Conservation (phyloP, 2,329 filamentous ascomycete species). For the Fusarium nurragi region DNA sequence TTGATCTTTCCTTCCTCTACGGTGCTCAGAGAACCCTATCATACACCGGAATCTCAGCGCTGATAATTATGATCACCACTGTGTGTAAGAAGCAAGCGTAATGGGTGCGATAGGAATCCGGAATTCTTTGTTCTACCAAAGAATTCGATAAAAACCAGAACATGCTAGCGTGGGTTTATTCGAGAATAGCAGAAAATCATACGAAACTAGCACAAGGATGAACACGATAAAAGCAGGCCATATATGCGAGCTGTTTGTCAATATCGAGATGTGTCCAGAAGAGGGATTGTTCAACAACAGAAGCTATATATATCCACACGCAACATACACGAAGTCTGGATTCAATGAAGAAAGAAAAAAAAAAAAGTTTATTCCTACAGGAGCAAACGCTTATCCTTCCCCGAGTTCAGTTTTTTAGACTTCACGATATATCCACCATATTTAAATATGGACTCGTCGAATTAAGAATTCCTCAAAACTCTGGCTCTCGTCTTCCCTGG, state of each 20-base stretch:
- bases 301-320: background rate
- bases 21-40: too few relatives aligned
- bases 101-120: too few relatives aligned
- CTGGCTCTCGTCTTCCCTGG: background rate
- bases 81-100: too few relatives aligned
- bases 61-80: too few relatives aligned
- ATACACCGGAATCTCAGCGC: too few relatives aligned
- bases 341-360: background rate
- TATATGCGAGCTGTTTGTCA: constrained; percentile 13
- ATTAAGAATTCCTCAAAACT: background rate
- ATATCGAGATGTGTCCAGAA: background rate
- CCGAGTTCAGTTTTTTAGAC: background rate
- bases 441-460: background rate
- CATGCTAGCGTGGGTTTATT: too few relatives aligned
- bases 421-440: background rate
- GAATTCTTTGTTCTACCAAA: too few relatives aligned
- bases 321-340: background rate
- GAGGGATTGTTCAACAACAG: background rate
- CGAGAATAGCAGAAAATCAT: too few relatives aligned
- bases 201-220: too few relatives aligned
- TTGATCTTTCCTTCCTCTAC: too few relatives aligned
- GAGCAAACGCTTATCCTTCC: background rate
- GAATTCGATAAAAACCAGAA: too few relatives aligned
- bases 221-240: background rate
- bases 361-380: background rate